A percentile compares a stretch with the other conserved stretches of the same genome.
Evolutionary conservation across 352 stramenopile genomes (phyloP).

Genomic region (Globisporangium paddicum): DNA sequence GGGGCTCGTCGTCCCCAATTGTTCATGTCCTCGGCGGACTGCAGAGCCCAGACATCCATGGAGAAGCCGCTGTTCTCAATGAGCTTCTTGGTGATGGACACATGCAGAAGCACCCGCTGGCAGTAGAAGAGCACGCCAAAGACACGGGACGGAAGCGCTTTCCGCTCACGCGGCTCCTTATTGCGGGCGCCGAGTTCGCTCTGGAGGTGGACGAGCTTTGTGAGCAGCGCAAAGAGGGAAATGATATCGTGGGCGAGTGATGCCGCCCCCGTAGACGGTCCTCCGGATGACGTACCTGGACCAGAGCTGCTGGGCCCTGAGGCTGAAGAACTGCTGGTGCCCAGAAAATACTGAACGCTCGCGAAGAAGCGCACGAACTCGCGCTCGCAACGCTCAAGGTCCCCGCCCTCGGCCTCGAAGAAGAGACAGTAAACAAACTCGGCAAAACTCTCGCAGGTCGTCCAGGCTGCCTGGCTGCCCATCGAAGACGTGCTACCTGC

Average conservation of each 20-base stretch:
- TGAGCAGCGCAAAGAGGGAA: constrained; percentile 26
- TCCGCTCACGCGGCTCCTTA: neutral
- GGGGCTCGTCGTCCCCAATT: constrained; percentile 10
- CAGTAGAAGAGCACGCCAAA: constrained; percentile 34
- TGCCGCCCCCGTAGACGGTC: neutral
- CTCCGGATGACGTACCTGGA: neutral
- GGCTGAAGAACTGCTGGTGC: constrained; percentile 9
- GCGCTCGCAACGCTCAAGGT: constrained; percentile 21
- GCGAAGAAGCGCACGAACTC: constrained; percentile 34
- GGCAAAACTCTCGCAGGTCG: constrained; percentile 23
- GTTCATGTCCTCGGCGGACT: constrained; percentile 7
- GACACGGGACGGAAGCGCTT: constrained; percentile 12
- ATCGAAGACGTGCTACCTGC: neutral
- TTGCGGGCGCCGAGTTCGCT: neutral
- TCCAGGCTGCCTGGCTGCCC: constrained; percentile 8
- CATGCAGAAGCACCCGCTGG: constrained; percentile 32
- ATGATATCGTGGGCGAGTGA: constrained; percentile 11
- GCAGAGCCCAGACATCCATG: constrained; percentile 21
- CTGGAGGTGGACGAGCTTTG: constrained; percentile 17
- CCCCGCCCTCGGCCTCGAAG: constrained; percentile 18
- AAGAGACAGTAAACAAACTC: constrained; percentile 27
- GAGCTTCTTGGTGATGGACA: constrained; percentile 24
- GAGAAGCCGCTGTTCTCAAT: constrained; percentile 24
- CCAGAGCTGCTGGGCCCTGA: neutral
- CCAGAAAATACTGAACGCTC: constrained; percentile 29